A percentile compares a stretch with the other conserved stretches of the same genome.
phyloP scores from a whole-genome alignment of 2,329 filamentous ascomycete species.

The Aspergillus sp. region DNA sequence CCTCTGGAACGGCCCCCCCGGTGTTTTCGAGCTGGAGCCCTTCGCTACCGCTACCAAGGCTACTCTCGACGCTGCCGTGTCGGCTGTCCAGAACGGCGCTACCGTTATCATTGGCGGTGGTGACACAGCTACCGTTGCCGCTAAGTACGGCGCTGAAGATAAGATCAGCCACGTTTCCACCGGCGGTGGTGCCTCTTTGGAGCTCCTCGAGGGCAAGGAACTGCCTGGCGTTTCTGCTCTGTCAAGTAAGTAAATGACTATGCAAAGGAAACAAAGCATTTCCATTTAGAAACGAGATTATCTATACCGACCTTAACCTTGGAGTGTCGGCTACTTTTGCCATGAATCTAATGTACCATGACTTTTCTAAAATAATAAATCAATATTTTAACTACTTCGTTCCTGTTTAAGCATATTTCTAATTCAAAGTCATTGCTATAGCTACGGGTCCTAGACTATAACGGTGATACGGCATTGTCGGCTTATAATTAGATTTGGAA shows the following conservation, averaged over 20 bases:
- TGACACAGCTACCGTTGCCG: constrained; percentile 95
- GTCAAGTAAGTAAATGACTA: constrained; percentile 64
- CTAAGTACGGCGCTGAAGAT: constrained; percentile 93
- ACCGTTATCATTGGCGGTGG: constrained; percentile 98
- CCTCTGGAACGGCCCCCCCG: constrained; percentile 96
- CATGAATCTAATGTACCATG: constrained; percentile 38
- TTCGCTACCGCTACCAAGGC: constrained; percentile 92
- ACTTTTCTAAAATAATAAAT: constrained; percentile 24
- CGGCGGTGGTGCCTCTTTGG: constrained; percentile 90
- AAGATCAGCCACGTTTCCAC: constrained; percentile 99
- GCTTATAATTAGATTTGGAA: background rate
- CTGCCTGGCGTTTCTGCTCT: constrained; percentile 90
- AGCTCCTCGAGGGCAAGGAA: constrained; percentile 97
- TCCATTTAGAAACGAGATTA: constrained; percentile 1
- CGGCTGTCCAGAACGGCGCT: constrained; percentile 77
- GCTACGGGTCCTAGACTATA: constrained; percentile 33
- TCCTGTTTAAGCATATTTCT: constrained; percentile 16
- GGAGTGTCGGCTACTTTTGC: background rate
- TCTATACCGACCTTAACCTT: background rate
- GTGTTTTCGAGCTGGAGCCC: constrained; percentile 95
- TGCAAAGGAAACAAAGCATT: background rate
- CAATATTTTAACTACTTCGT: constrained; percentile 8
- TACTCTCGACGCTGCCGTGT: constrained; percentile 84
- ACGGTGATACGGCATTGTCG: background rate
- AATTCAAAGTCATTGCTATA: constrained; percentile 21